phyloP scores from a whole-genome alignment of 83 land plant species.

The Thuja plicata region DNA sequence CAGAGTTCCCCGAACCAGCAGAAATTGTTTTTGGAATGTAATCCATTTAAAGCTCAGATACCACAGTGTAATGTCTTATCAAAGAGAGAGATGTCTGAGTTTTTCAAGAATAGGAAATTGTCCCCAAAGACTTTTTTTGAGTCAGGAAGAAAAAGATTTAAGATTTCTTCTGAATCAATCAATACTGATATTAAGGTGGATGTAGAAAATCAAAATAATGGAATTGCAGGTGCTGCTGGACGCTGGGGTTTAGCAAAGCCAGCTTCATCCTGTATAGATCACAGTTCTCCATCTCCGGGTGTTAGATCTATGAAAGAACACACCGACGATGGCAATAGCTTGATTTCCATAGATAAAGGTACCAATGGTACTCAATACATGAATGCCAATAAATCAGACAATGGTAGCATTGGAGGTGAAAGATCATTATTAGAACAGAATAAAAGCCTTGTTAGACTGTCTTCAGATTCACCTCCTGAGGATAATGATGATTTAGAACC shows the following conservation, averaged over 20 bases:
- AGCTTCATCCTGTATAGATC: not conserved
- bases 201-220: slow-evolving; percentile 3
- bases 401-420: too few relatives aligned
- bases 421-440: not conserved
- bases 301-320: not conserved
- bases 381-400: not conserved
- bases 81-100: slow-evolving; percentile 60
- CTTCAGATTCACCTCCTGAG: not conserved
- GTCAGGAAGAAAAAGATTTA: slow-evolving; percentile 20
- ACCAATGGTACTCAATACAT: not conserved
- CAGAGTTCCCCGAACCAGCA: not conserved
- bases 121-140: slow-evolving; percentile 36
- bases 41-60: slow-evolving; percentile 79
- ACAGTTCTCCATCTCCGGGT: not conserved
- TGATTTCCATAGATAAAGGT: not conserved
- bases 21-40: slow-evolving; percentile 11
- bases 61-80: slow-evolving; percentile 77
- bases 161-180: slow-evolving; percentile 19
- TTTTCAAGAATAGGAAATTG: slow-evolving; percentile 50
- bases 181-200: slow-evolving; percentile 3
- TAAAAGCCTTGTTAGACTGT: slow-evolving; percentile 17
- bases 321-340: not conserved
- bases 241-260: slow-evolving; percentile 1
- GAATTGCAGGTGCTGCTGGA: slow-evolving; percentile 10
- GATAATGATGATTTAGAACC: slow-evolving; percentile 33